Percentiles rank a stretch among this genome's conserved stretches.
These are phyloP conservation scores for Misopates orontium DNA, from an alignment of 257 asterid genomes.

Conservation along the genomic window DNA sequence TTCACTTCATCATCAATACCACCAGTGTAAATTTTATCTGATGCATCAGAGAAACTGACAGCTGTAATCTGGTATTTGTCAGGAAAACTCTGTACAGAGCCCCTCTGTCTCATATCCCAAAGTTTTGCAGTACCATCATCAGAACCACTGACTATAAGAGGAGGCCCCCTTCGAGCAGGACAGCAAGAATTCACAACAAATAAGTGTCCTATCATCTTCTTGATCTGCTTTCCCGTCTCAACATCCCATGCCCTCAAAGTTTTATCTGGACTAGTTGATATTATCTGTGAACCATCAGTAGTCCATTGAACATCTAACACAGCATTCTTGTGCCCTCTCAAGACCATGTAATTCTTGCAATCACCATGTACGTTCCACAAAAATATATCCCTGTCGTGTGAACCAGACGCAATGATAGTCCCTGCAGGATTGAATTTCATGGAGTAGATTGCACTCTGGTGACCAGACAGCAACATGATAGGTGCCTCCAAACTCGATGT, in stretches of 20 bases:
- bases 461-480: slow-evolving; percentile 84
- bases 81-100: slow-evolving; percentile 92
- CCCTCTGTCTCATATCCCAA: slow-evolving; percentile 99
- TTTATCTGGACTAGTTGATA: slow-evolving; percentile 94
- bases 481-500: slow-evolving; percentile 90
- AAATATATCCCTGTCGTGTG: slow-evolving; percentile 89
- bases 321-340: slow-evolving; percentile 96
- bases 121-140: slow-evolving; percentile 98
- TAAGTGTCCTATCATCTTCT: slow-evolving; percentile 93
- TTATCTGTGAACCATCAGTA: slow-evolving; percentile 79
- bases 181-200: slow-evolving; percentile 86
- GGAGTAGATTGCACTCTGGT: slow-evolving; percentile 86
- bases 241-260: slow-evolving; percentile 96
- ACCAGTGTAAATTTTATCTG: slow-evolving; percentile 88
- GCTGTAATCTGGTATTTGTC: slow-evolving; percentile 97
- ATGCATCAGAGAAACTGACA: slow-evolving; percentile 94
- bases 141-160: slow-evolving; percentile 93
- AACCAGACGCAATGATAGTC: slow-evolving; percentile 84
- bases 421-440: slow-evolving; percentile 95
- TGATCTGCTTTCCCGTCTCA: slow-evolving; percentile 88
- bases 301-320: slow-evolving; percentile 94
- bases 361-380: slow-evolving; percentile 86
- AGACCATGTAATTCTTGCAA: slow-evolving; percentile 86
- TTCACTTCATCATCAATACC: slow-evolving; percentile 93
- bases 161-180: slow-evolving; percentile 94